Base-by-base conservation (phyloP, 768 basidiomycete genomes). In the Baorangia bicolor region DNA sequence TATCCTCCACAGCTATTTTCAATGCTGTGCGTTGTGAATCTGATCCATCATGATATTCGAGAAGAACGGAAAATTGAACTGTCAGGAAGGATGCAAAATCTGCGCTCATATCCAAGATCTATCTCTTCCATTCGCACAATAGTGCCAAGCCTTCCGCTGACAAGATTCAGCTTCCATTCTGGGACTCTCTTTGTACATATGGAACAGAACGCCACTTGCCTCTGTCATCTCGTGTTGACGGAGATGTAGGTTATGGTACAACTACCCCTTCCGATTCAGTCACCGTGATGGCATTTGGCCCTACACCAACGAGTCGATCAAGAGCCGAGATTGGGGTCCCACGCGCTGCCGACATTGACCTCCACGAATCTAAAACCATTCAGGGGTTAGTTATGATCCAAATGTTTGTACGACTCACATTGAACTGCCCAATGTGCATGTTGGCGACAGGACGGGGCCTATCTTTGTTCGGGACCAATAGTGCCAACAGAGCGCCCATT, bases 151-250 rank as follows among this genome's bases (percentile, higher is more conserved):
- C 16, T 37, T 34, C 51, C 53, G 61, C 54, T 52, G 47, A 43
- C 53, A 40, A 41, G 50, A 64, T 25, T 51, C 31, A 52, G 43
- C 52, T 55, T 58, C 65, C 34, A 57, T 68, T 58, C 45, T 20
- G 33, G 55, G 55, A 56, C 21, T n/a, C 39, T 39, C 30, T 44
- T n/a, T 47, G 47, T 46, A 39, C 23, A 53, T 39, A n/a, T n/a
- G n/a, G n/a, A n/a, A n/a, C n/a, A 42, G 51, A 52, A 48, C 57
- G 53, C 60, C 63, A 55, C 66, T 68, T 63, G 56, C 57, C 60
- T 65, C 50, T 54, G 55, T 33, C 41, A 44, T 52, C 49, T 57
- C 58, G 40, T 58, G 42, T 44, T 33, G 54, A 53, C 56, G 66
- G 60, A 45, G 49, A 65, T 45, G 31, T 45, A 42, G 27, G 27